Evolutionary conservation across 768 basidiomycete genomes (phyloP).

Genomic region (Lyophyllum semitale): DNA sequence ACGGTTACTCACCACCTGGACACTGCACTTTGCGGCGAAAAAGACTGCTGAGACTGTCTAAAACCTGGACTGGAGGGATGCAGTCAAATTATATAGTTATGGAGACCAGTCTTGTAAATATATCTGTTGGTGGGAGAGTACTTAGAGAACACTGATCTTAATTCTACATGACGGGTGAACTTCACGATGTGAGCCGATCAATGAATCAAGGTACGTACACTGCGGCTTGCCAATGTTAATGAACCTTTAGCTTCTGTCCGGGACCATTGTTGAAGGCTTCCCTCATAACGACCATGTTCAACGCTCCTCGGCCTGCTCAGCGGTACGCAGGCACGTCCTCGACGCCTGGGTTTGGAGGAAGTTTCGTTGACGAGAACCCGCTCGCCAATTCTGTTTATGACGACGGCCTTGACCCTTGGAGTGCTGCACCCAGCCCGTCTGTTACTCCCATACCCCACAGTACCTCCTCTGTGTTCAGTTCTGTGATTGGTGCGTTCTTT

Average conservation of each 20-base stretch:
- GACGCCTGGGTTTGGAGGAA: slow-evolving; percentile 59
- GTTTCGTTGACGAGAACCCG: slow-evolving; percentile 79
- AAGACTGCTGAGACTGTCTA: slow-evolving; percentile 42
- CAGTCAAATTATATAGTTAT: slow-evolving; percentile 7
- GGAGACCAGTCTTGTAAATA: slow-evolving; percentile 16
- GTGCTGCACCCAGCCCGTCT: slow-evolving; percentile 69
- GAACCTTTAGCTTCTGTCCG: neutral
- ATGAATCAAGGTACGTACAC: slow-evolving; percentile 1
- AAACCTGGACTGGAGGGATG: neutral
- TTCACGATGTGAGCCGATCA: neutral
- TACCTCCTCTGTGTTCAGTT: slow-evolving; percentile 57
- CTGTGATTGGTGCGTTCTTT: slow-evolving; percentile 61
- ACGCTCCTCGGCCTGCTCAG: slow-evolving; percentile 75
- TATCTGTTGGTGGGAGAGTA: neutral
- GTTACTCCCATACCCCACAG: slow-evolving; percentile 58
- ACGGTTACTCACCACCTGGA: slow-evolving; percentile 87
- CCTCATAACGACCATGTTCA: slow-evolving; percentile 60
- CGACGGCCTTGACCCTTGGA: slow-evolving; percentile 83
- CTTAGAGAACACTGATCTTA: neutral
- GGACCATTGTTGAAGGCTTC: neutral
- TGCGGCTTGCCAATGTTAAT: slow-evolving; percentile 9
- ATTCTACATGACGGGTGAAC: neutral
- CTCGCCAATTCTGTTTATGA: slow-evolving; percentile 75
- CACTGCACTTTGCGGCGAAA: slow-evolving; percentile 88
- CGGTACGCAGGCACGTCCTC: slow-evolving; percentile 60